Conservation (phyloP, 2,329 filamentous ascomycete genomes). For the Colletotrichum viniferum region DNA sequence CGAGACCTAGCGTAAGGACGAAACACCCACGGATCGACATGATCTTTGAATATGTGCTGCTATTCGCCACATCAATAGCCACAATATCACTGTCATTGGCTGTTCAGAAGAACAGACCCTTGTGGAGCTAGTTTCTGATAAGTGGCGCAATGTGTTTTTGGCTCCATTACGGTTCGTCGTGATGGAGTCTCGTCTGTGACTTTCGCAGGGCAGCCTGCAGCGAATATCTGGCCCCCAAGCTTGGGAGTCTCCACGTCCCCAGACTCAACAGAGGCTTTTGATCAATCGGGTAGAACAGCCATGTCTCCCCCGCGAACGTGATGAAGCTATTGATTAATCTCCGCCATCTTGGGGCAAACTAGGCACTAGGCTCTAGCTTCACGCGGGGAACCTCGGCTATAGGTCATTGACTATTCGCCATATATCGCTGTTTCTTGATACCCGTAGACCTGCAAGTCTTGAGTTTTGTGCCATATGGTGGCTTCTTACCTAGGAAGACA, state of each 20-base stretch:
- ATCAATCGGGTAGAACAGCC: neutral
- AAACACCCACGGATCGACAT: neutral
- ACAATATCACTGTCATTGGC: neutral
- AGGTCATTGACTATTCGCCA: neutral
- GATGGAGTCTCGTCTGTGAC: neutral
- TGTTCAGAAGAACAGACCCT: neutral
- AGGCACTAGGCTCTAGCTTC: neutral
- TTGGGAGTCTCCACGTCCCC: neutral
- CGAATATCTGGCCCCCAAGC: neutral
- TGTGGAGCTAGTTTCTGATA: neutral
- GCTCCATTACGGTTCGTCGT: neutral
- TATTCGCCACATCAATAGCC: neutral
- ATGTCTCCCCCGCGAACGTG: neutral
- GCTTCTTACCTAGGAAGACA: rapidly evolving
- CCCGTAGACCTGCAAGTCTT: rapidly evolving
- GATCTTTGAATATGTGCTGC: neutral
- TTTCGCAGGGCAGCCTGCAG: neutral
- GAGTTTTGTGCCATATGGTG: neutral
- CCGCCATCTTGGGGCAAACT: neutral
- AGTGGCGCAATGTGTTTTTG: neutral
- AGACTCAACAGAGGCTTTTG: neutral
- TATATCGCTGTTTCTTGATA: neutral
- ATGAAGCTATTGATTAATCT: neutral
- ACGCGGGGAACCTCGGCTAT: neutral
- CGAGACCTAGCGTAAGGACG: neutral